These are phyloP conservation scores for Podospora conica DNA, from an alignment of 495 filamentous ascomycete species.

Conservation along the genomic window DNA sequence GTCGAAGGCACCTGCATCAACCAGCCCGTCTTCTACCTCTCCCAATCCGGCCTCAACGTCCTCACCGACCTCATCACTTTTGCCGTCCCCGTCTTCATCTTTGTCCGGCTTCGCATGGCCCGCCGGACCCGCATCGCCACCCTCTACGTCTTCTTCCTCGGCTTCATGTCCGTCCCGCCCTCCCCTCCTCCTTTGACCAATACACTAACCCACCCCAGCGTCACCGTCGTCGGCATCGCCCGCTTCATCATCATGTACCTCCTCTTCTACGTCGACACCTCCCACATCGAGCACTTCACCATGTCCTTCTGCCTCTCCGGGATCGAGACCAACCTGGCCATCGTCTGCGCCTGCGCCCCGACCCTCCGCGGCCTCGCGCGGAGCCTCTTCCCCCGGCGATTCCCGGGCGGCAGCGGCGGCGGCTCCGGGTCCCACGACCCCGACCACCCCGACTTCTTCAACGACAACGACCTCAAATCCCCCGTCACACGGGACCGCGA, in stretches of 20 bases:
- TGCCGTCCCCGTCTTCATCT: conserved; percentile 15
- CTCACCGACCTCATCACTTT: conserved; percentile 18
- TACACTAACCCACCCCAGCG: neutral
- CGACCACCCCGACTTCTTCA: neutral
- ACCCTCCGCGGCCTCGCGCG: conserved; percentile 16
- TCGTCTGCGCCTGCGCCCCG: conserved; percentile 26
- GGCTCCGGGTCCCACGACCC: neutral
- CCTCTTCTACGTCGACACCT: conserved; percentile 3
- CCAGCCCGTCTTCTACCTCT: conserved; percentile 12
- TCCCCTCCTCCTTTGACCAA: neutral
- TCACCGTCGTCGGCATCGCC: conserved; percentile 12
- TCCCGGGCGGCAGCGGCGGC: neutral
- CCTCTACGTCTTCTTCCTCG: conserved; percentile 20
- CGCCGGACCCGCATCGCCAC: conserved; percentile 14
- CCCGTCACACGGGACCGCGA: neutral
- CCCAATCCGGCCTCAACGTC: conserved; percentile 20
- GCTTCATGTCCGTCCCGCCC: conserved; percentile 15
- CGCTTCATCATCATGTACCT: conserved; percentile 12
- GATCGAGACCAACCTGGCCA: conserved; percentile 22
- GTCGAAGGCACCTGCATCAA: conserved; percentile 14
- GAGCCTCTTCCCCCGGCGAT: conserved; percentile 1
- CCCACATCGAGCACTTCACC: neutral
- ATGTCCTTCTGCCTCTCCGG: conserved; percentile 13
- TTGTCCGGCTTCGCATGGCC: conserved; percentile 12
- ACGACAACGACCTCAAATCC: neutral